Conservation (phyloP, 371 early-diverging fungal species). For the Sporodiniella umbellata region DNA sequence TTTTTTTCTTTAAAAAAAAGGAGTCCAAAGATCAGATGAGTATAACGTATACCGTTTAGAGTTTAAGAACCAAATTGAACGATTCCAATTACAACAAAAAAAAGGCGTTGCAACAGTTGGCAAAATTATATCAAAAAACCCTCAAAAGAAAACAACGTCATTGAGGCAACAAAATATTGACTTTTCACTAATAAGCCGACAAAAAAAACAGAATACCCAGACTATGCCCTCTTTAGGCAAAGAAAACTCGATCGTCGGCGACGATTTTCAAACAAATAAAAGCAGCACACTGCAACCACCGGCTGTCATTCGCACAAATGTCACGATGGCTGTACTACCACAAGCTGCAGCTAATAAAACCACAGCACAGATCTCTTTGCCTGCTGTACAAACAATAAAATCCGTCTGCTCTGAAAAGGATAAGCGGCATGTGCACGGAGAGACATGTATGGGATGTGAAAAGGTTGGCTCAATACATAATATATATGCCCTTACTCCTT, state of each 20-base stretch:
- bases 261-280: neutral
- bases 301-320: too few relatives aligned
- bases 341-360: too few relatives aligned
- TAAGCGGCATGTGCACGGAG: neutral
- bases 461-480: neutral
- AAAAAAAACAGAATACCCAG: neutral
- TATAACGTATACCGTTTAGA: neutral
- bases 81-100: neutral
- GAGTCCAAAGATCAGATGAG: too few relatives aligned
- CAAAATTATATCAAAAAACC: neutral
- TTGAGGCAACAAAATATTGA: neutral
- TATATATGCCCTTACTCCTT: too few relatives aligned
- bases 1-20: too few relatives aligned
- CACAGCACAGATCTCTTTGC: too few relatives aligned
- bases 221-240: neutral
- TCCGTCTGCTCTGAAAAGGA: neutral
- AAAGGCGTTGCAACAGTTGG: neutral
- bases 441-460: neutral
- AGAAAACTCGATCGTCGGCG: neutral
- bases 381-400: neutral
- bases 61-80: neutral
- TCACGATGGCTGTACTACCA: too few relatives aligned
- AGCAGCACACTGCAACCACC: neutral
- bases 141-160: neutral
- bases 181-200: neutral